Conservation (phyloP, 2,329 filamentous ascomycete genomes). For the Phoma sp. region DNA sequence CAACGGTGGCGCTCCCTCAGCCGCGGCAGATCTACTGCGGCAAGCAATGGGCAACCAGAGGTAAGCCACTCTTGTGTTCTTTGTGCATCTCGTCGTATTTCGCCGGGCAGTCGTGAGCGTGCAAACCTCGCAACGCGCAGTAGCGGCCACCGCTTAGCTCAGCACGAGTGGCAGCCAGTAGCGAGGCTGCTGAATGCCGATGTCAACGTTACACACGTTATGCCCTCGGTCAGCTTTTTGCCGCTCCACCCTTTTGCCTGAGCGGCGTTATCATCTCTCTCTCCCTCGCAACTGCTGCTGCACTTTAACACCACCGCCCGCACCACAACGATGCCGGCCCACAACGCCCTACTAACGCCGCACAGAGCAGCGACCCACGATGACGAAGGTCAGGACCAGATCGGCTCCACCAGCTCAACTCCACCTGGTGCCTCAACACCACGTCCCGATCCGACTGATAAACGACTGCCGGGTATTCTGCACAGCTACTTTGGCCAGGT, state of each 20-base stretch:
- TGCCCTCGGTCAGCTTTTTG: constrained; percentile 34
- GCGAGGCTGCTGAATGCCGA: constrained; percentile 22
- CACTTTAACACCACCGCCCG: constrained; percentile 16
- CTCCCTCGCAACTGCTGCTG: constrained; percentile 5
- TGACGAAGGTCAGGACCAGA: constrained; percentile 74
- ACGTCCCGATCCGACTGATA: constrained; percentile 91
- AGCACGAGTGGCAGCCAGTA: constrained; percentile 20
- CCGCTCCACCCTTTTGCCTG: constrained; percentile 17
- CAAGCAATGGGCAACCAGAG: constrained; percentile 63
- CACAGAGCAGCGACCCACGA: constrained; percentile 68
- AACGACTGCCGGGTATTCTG: constrained; percentile 93
- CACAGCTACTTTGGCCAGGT: constrained; percentile 98
- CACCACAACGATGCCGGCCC: constrained; percentile 36
- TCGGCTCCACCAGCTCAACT: constrained; percentile 81
- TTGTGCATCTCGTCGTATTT: constrained; percentile 10
- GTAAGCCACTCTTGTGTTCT: constrained; percentile 52
- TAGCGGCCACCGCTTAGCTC: constrained; percentile 29
- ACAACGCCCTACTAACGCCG: constrained; percentile 47
- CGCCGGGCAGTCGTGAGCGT: constrained; percentile 8
- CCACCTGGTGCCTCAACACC: constrained; percentile 92
- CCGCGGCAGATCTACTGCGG: constrained; percentile 64
- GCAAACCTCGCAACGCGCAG: constrained; percentile 7
- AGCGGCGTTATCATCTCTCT: constrained; percentile 8
- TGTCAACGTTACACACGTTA: constrained; percentile 42
- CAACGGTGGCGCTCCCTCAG: constrained; percentile 54